These are phyloP conservation scores for Monotropa hypopitys DNA, from an alignment of 179 eudicot genomes.

Conservation along the genomic window DNA sequence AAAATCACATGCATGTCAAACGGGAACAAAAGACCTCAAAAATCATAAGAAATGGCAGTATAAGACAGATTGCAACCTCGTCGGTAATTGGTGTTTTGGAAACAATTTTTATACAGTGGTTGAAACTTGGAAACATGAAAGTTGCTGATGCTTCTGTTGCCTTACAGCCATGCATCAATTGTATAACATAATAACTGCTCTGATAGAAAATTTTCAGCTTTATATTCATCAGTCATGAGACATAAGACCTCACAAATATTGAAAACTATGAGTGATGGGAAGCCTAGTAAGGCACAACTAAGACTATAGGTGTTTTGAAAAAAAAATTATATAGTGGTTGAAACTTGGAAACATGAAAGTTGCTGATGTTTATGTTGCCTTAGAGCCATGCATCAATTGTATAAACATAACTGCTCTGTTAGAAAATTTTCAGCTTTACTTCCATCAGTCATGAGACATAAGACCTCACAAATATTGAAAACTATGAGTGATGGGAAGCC, in stretches of 20 bases:
- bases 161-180: background rate
- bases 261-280: background rate
- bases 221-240: background rate
- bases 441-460: background rate
- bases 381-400: background rate
- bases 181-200: background rate
- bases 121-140: background rate
- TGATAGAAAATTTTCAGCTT: background rate
- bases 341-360: background rate
- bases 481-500: background rate
- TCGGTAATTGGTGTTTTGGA: background rate
- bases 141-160: background rate
- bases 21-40: background rate
- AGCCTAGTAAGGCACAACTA: background rate
- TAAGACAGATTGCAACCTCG: background rate
- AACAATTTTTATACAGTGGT: background rate
- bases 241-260: background rate
- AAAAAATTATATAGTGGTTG: background rate
- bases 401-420: background rate
- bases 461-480: background rate
- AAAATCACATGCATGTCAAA: conserved; percentile 1
- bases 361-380: background rate
- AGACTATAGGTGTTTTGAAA: background rate
- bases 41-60: background rate
- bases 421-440: background rate